Evolutionary conservation across 2,329 filamentous ascomycete species (phyloP).

Genomic region (Hypoxylon sp.): DNA sequence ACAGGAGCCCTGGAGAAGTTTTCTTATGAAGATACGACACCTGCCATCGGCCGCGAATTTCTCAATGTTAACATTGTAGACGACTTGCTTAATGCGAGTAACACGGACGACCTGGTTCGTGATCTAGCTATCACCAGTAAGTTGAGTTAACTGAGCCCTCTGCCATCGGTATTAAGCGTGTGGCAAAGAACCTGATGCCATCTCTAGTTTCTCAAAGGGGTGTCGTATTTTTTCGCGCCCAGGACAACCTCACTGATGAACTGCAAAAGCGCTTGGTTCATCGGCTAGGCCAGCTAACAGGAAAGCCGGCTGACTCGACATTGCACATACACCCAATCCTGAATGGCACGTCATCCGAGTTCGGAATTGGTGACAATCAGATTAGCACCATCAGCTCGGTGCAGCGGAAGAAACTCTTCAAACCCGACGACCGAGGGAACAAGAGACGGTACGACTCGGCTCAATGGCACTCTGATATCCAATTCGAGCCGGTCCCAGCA

Average conservation of each 20-base stretch:
- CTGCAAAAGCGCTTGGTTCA: slow-evolving; percentile 73
- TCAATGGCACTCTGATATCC: slow-evolving; percentile 70
- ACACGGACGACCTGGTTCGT: slow-evolving; percentile 69
- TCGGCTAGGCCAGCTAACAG: slow-evolving; percentile 71
- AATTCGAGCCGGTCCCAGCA: slow-evolving; percentile 71
- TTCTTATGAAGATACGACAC: slow-evolving; percentile 65
- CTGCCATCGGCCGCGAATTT: slow-evolving; percentile 70
- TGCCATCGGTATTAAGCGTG: not conserved
- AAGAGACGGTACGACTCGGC: slow-evolving; percentile 59
- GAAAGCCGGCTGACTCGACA: slow-evolving; percentile 69
- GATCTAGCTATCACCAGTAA: slow-evolving; percentile 74
- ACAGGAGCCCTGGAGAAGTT: slow-evolving; percentile 61
- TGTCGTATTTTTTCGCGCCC: slow-evolving; percentile 75
- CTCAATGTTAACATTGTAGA: slow-evolving; percentile 65
- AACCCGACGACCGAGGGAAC: slow-evolving; percentile 44
- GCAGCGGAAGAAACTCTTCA: slow-evolving; percentile 60
- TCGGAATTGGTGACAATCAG: slow-evolving; percentile 66
- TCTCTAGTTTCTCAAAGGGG: slow-evolving; percentile 71
- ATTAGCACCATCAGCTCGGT: slow-evolving; percentile 73
- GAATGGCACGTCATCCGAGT: slow-evolving; percentile 66
- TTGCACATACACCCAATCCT: slow-evolving; percentile 74
- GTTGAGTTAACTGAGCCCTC: slow-evolving; percentile 30
- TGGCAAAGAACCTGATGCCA: not conserved
- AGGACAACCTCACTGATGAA: slow-evolving; percentile 70
- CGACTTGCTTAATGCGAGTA: slow-evolving; percentile 64